Percentiles rank a stretch among this genome's conserved stretches.
These are phyloP conservation scores for Penicillium herquei DNA, from an alignment of 495 filamentous ascomycete species.

Conservation along the genomic window DNA sequence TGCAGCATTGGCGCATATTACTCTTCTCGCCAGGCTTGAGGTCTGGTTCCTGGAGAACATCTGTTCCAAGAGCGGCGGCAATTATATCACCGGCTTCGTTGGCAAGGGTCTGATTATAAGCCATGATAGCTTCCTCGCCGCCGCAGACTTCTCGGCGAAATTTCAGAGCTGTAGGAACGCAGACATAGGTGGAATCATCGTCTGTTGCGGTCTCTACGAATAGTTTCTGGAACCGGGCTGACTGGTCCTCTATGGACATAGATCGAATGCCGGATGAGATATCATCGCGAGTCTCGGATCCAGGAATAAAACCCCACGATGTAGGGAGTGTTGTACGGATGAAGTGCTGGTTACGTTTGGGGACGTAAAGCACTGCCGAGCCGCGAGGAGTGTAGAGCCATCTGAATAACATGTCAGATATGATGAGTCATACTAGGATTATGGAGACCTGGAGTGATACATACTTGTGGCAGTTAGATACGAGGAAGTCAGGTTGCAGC, in stretches of 20 bases:
- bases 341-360: constrained; percentile 65
- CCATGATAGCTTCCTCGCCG: constrained; percentile 66
- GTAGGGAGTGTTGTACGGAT: constrained; percentile 76
- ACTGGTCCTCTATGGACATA: constrained; percentile 43
- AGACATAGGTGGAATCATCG: constrained; percentile 69
- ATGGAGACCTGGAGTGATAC: constrained; percentile 4
- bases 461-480: constrained; percentile 81
- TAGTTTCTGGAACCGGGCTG: constrained; percentile 56
- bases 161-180: constrained; percentile 64
- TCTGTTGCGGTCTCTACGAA: constrained; percentile 79
- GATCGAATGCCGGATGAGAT: constrained; percentile 31
- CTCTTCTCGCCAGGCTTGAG: constrained; percentile 49
- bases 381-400: constrained; percentile 86
- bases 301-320: constrained; percentile 53
- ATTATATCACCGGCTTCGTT: constrained; percentile 55
- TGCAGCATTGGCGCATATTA: constrained; percentile 46
- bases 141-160: constrained; percentile 69
- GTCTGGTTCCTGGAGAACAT: constrained; percentile 53
- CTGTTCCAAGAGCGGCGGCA: constrained; percentile 64
- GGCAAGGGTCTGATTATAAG: constrained; percentile 58
- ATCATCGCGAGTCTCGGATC: constrained; percentile 25
- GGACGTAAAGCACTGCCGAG: constrained; percentile 78
- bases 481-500: constrained; percentile 79
- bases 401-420: constrained; percentile 27
- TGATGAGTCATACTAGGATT: neutral